Evolutionary conservation across 345 rosid genomes (phyloP).

Genomic region (Citrus unshiu): DNA sequence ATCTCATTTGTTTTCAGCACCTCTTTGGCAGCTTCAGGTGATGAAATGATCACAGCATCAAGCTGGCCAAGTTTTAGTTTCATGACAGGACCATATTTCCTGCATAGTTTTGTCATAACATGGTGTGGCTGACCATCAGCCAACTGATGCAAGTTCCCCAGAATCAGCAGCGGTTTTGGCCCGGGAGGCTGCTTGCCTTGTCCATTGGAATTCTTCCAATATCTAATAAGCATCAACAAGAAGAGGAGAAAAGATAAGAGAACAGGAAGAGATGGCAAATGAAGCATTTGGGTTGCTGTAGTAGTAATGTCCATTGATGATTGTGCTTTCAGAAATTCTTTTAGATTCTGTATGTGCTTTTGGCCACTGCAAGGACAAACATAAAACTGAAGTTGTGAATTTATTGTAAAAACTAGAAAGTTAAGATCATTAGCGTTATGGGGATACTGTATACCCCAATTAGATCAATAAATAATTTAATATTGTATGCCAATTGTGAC

Average conservation of each 20-base stretch:
- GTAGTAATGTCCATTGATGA: neutral
- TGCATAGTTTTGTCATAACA: too few species aligned
- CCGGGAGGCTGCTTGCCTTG: constrained; percentile 8
- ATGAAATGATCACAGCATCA: neutral
- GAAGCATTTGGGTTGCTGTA: neutral
- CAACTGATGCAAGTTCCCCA: too few species aligned
- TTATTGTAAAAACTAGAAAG: too few species aligned
- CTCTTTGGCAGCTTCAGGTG: constrained; percentile 11
- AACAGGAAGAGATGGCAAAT: neutral
- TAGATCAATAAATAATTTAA: neutral
- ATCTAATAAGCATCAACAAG: neutral
- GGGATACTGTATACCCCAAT: too few species aligned
- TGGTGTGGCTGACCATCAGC: too few species aligned
- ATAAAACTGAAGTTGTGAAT: too few species aligned
- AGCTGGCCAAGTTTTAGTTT: too few species aligned
- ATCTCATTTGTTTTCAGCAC: constrained; percentile 8
- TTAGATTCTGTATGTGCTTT: neutral
- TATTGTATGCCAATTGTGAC: neutral
- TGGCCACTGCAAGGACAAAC: neutral
- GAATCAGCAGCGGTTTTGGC: too few species aligned
- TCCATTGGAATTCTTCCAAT: neutral
- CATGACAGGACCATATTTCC: too few species aligned
- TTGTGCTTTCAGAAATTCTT: neutral
- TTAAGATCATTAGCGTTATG: too few species aligned
- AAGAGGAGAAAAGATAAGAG: neutral